Conservation (phyloP, 306 rosid genomes). For the Vicia villosa region DNA sequence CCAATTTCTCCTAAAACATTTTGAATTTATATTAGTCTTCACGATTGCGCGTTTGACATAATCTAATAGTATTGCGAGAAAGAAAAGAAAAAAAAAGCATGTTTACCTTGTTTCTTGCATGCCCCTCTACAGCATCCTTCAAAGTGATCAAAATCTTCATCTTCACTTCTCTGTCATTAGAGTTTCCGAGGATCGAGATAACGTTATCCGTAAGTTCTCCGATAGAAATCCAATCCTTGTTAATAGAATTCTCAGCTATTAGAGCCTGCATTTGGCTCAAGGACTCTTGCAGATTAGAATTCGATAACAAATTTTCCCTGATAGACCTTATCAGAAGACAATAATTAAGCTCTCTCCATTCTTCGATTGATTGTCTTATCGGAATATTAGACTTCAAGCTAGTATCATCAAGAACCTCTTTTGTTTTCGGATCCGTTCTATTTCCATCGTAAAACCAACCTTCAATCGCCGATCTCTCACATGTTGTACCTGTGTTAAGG, state of each 20-base stretch:
- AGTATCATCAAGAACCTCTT: slow-evolving; percentile 61
- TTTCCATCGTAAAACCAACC: slow-evolving; percentile 57
- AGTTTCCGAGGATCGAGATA: slow-evolving; percentile 54
- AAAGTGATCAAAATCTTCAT: slow-evolving; percentile 60
- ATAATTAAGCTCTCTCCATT: slow-evolving; percentile 83
- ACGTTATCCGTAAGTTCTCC: slow-evolving; percentile 59
- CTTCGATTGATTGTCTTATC: slow-evolving; percentile 75
- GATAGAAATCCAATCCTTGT: slow-evolving; percentile 84
- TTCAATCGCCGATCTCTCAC: slow-evolving; percentile 74
- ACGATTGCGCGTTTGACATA: not conserved
- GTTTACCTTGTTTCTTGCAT: slow-evolving; percentile 73
- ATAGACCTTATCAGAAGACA: slow-evolving; percentile 65
- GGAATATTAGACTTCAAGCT: slow-evolving; percentile 64
- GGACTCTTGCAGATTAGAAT: slow-evolving; percentile 49
- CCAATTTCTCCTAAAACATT: slow-evolving; percentile 57
- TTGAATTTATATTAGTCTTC: slow-evolving; percentile 23
- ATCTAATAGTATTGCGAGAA: slow-evolving; percentile 12
- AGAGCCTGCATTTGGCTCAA: slow-evolving; percentile 63
- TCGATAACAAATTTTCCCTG: slow-evolving; percentile 48
- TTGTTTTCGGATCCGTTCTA: slow-evolving; percentile 64
- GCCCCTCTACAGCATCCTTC: slow-evolving; percentile 68
- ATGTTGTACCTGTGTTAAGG: slow-evolving; percentile 85
- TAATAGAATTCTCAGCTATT: slow-evolving; percentile 63
- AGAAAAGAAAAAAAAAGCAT: slow-evolving; percentile 31
- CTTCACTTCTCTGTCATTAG: slow-evolving; percentile 57